Evolutionary conservation across 192 early-diverging fungal species (phyloP).

Genomic region (Coemansia umbellata): DNA sequence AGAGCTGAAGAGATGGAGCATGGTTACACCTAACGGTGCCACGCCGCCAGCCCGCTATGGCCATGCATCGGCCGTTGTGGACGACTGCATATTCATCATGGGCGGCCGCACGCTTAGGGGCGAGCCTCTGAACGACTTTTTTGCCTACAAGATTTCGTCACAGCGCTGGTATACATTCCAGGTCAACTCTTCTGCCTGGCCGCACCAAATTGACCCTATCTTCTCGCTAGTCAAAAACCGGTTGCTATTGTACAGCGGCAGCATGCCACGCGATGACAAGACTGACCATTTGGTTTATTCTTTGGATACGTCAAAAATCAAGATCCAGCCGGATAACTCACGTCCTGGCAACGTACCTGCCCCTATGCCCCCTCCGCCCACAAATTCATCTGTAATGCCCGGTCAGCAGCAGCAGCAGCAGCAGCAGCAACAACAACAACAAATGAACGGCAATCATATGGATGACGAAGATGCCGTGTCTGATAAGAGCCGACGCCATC

Average conservation of each 20-base stretch:
- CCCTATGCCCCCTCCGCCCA: conserved; percentile 3
- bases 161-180: conserved; percentile 56
- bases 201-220: conserved; percentile 43
- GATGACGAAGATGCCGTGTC: not conserved
- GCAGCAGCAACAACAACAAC: not conserved
- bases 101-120: conserved; percentile 41
- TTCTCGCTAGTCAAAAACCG: conserved; percentile 47
- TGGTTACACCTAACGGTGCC: conserved; percentile 42
- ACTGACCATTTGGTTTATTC: conserved; percentile 27
- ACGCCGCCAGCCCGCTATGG: conserved; percentile 46
- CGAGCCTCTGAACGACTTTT: conserved; percentile 46
- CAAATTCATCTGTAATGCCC: not conserved
- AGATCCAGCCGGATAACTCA: conserved; percentile 45
- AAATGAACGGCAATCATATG: not conserved
- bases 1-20: conserved; percentile 26
- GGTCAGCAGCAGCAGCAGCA: conserved; percentile 2
- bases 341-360: conserved; percentile 6
- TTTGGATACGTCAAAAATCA: conserved; percentile 51
- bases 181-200: conserved; percentile 44
- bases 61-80: conserved; percentile 48
- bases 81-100: conserved; percentile 52
- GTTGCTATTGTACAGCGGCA: conserved; percentile 45
- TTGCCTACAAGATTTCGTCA: conserved; percentile 46
- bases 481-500: conserved; percentile 25
- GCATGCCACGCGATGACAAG: conserved; percentile 22